Evolutionary conservation across 2,329 filamentous ascomycete species (phyloP).

Genomic region (Botrytis paeoniae): DNA sequence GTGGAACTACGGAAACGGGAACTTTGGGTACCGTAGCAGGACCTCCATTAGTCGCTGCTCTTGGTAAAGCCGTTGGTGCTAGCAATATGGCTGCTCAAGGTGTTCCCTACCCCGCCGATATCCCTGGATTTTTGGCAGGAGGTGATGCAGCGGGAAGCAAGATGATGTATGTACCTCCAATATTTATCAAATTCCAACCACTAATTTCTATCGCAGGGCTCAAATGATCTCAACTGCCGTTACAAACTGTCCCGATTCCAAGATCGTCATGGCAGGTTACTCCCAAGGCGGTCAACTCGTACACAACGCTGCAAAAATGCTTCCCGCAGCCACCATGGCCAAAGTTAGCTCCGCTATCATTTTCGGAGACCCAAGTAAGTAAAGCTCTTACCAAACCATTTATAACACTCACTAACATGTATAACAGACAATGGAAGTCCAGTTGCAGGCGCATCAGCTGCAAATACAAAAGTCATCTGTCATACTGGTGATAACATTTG

Average conservation of each 20-base stretch:
- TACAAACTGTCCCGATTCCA: conserved; percentile 25
- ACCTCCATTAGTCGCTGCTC: conserved; percentile 32
- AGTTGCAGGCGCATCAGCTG: conserved; percentile 23
- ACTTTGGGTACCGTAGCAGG: conserved; percentile 29
- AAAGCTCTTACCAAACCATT: not conserved
- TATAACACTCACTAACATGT: not conserved
- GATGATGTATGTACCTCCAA: conserved; percentile 39
- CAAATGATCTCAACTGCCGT: conserved; percentile 25
- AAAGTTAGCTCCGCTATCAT: conserved; percentile 30
- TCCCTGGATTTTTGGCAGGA: conserved; percentile 45
- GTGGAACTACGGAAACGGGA: conserved; percentile 31
- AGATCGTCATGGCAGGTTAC: conserved; percentile 31
- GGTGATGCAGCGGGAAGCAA: conserved; percentile 45
- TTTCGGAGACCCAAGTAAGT: conserved; percentile 31
- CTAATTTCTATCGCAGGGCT: conserved; percentile 21
- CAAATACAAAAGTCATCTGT: conserved; percentile 29
- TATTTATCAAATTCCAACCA: not conserved
- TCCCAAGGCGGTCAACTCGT: conserved; percentile 34
- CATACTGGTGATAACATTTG: conserved; percentile 31
- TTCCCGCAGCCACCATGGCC: conserved; percentile 23
- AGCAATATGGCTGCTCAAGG: conserved; percentile 49
- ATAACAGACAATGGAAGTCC: conserved; percentile 27
- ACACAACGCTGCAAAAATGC: conserved; percentile 25
- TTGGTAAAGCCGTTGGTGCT: conserved; percentile 40
- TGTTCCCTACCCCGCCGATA: conserved; percentile 49